Percentiles rank a stretch among this genome's conserved stretches.
These are phyloP conservation scores for Microdochium nivale DNA, from an alignment of 2,329 filamentous ascomycete genomes.

Conservation along the genomic window DNA sequence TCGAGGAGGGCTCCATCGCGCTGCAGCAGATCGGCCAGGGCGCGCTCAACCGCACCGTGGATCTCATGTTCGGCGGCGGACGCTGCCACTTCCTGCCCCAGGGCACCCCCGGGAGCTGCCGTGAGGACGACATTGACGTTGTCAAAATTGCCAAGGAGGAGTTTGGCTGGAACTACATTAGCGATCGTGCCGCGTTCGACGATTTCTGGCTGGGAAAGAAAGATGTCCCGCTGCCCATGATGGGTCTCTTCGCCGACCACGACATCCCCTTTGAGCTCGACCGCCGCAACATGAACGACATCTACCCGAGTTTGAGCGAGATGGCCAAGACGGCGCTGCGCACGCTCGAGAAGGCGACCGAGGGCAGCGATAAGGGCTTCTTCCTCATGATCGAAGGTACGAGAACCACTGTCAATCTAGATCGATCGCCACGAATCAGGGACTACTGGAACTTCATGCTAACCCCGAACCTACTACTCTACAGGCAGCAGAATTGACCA, in stretches of 20 bases:
- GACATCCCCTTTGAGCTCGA: constrained; percentile 95
- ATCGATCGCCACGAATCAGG: background rate
- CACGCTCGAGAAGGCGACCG: constrained; percentile 72
- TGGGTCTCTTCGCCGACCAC: constrained; percentile 73
- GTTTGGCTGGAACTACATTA: constrained; percentile 70
- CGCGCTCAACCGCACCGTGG: constrained; percentile 76
- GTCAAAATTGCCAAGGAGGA: constrained; percentile 64
- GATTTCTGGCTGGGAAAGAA: constrained; percentile 56
- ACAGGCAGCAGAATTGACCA: constrained; percentile 86
- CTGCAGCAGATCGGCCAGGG: constrained; percentile 87
- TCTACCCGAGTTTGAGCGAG: constrained; percentile 83
- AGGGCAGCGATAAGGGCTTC: constrained; percentile 82
- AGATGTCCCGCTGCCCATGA: constrained; percentile 62
- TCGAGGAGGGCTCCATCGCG: constrained; percentile 84
- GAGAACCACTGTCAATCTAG: background rate
- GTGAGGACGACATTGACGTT: constrained; percentile 69
- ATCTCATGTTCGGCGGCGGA: constrained; percentile 88
- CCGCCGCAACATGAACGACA: constrained; percentile 65
- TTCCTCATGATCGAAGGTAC: constrained; percentile 86
- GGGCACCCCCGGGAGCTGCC: constrained; percentile 69
- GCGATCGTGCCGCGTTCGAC: constrained; percentile 68
- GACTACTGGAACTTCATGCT: background rate
- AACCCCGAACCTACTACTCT: background rate
- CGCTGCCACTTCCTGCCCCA: constrained; percentile 91
- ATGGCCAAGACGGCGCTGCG: constrained; percentile 80